Base-by-base conservation (phyloP, 345 rosid genomes). In the Rhodomyrtus tomentosa region DNA sequence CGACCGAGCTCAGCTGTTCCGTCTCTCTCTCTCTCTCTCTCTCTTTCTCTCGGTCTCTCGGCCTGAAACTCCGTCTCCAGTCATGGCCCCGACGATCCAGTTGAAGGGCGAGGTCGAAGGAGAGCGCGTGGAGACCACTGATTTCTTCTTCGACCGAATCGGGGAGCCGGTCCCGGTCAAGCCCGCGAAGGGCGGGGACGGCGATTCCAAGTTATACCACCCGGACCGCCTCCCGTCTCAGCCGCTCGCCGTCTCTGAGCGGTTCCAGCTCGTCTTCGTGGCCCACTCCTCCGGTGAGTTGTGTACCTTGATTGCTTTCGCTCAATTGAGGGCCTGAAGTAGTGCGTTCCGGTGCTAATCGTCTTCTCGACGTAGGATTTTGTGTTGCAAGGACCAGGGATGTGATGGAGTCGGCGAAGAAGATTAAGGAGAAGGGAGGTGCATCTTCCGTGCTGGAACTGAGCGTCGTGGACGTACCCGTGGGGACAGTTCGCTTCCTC, bases 191-290 rank as follows among this genome's bases (percentile, higher is more conserved):
- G 59, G 22, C n/a, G 84, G 7, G 38, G 82, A 11, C 18, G 83
- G 59, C 8, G 87, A 89, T 81, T 76, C 92, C 79, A 11, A 1
- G 80, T 82, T 49, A 42, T 95, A 89, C 91, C 89, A 91, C 74
- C 86, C 87, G 45, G 88, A 87, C 49, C 89, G 76, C 83, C 92
- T 94, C 87, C 99, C 99, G 4, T 86, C 93, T 58, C 93, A 88
- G 83, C 94, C 99, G 73, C 94, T 97, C 52, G 96, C 96, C 80
- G 86, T 94, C 88, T 92, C 99, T 82, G 89, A 93, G 74, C 86
- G 80, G 81, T 90, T 68, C 84, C 89, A 84, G 72, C 86, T 95
- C 56, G 83, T 94, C 81, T 95, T 97, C 82, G 85, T 95, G 62
- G 99, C 96, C 32, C 93, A 95, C 89, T 84, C 96, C 45, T 91